Base-by-base conservation (phyloP, 169 alveolate species). In the Babesia sp. region DNA sequence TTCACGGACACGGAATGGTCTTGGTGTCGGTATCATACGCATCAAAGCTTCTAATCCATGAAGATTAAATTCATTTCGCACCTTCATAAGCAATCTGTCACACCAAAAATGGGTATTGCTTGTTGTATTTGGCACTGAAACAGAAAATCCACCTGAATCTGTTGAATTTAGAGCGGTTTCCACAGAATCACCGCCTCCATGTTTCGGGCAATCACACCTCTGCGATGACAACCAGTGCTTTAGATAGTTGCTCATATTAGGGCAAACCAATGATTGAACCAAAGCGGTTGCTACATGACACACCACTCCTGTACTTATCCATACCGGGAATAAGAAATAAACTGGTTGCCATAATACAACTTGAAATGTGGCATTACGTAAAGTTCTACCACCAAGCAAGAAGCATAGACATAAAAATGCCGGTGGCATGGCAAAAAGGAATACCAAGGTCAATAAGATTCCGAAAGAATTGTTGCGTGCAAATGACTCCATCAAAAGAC, bases 241-340 rank as follows among this genome's bases (percentile, higher is more conserved):
- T 34, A 85, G 64, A 61, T 75, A 79, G 66, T 74, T 79, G 50
- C 71, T 71, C 33, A 87, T 63, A 57, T 81, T 75, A 5, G 90
- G 90, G 20, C 69, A 83, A n/a, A 87, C 64, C 14, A 66, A 34
- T 20, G 87, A 50, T 57, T 87, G 85, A 14, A 63, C 67, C 79
- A 83, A 75, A 57, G 71, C 60, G 3, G 84, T 71, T 36, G 67
- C 51, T 12, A 79, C 79, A 46, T 71, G 72, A 29, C 64, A 74
- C 12, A 87, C 71, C 26, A 76, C 83, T 57, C 89, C 74, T 2
- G 85, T 75, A 33, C 81, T 73, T 28, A 83, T 55, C 92, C 92
- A 87, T 11, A 87, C 61, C 7, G 84, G 85, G 20, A 87, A 36
- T 0, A 87, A 71, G 20, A 87, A 39, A 70, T 87, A 87, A 26